Evolutionary conservation across 2,329 filamentous ascomycete genomes (phyloP), one percentile per base, ranked within the genome.

Genomic region (Pseudohalonectria lignicola): DNA sequence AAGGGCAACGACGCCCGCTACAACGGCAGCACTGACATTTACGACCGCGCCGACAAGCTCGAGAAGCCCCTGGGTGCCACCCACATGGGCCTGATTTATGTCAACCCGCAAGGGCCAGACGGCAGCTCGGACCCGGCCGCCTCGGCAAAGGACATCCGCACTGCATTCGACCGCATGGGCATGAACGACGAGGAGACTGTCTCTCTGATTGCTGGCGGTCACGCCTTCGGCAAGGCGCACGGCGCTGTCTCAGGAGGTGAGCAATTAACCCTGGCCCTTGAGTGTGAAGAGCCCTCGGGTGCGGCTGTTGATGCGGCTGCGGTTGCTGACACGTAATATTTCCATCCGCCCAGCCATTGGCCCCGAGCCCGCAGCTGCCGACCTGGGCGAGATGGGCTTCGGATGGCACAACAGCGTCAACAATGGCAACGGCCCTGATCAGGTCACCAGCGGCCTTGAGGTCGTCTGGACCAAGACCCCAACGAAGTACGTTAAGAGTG

Each of bases 141-240:
- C 10, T 69, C 81, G 4, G 81, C 74, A 35, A 62, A 69, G 39
- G 81, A 86, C 49, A 86, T 86, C 54, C 79, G 79, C 42, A 68
- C 64, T 40, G 82, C 81, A 10, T 86, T 86, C 47, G 68, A 65
- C 41, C 78, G 79, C 52, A 86, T 86, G 81, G 81, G 76, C 41
- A 86, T 86, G 81, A 76, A 82, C 51, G 79, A 85, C 52, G 74
- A 81, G 59, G 81, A 86, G 65, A 86, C 81, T 0, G 80, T 81
- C 40, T 80, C 81, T 13, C 62, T 86, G 35, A 85, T 86, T 54
- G 76, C 76, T 31, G 81, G 81, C 52, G 81, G 81, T 30, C 81
- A 86, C 64, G 68, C 74, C 23, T 83, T 86, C 49, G 81, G 81
- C 49, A 86, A 86, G 69, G 82, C 79, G 0, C 81, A 86, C 57